These are phyloP conservation scores for Tetratostichococcus sp. DNA, from an alignment of 139 green algal species.

Conservation along the genomic window DNA sequence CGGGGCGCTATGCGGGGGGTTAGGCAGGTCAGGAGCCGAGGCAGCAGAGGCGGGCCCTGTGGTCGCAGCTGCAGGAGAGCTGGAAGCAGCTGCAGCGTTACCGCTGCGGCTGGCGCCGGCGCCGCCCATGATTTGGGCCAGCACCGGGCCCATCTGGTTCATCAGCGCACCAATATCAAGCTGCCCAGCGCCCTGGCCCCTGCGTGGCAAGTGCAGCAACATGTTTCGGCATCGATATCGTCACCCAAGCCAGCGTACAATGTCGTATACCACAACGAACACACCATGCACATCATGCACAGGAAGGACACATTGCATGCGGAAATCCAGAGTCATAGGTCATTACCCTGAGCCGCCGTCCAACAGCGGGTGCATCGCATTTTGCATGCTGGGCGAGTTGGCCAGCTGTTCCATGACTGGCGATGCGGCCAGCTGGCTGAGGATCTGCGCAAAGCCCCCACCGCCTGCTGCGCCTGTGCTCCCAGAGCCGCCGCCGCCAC, in stretches of 20 bases:
- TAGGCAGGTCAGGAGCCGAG: no score
- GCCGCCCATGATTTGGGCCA: conserved; percentile 5
- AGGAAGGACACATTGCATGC: no score
- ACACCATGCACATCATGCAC: no score
- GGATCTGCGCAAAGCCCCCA: conserved; percentile 18
- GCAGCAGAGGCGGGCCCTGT: not conserved
- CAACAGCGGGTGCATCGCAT: not conserved
- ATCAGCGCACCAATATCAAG: not conserved
- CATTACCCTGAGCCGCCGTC: not conserved
- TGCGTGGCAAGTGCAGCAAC: not conserved
- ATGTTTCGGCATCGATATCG: no score
- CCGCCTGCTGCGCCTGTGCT: conserved; percentile 2
- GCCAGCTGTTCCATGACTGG: conserved; percentile 30
- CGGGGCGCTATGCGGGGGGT: no score
- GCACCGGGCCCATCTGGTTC: not conserved
- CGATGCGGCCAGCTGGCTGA: conserved; percentile 20
- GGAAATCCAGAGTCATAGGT: no score
- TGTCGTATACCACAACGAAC: no score
- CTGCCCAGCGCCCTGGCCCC: no score
- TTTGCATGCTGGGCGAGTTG: not conserved
- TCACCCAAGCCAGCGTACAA: no score
- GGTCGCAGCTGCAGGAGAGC: not conserved
- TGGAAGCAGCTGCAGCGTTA: not conserved
- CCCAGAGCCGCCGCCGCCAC: not conserved
- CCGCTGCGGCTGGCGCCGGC: not conserved